Base-by-base conservation (phyloP, 2,329 filamentous ascomycete genomes). In the Alternaria tenuissima region DNA sequence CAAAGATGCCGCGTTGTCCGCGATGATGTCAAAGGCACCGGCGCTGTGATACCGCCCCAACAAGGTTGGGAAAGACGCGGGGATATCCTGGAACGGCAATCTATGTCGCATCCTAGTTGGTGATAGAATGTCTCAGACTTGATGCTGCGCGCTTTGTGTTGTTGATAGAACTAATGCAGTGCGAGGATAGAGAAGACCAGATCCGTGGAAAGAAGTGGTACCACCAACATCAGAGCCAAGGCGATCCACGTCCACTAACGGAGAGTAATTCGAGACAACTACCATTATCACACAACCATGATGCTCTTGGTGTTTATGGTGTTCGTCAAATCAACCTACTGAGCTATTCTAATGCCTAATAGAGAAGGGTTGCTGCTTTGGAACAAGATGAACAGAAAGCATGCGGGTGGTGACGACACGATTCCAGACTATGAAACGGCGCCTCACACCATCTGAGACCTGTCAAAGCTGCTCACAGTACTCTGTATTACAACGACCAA, bases 1-100 rank as follows among this genome's bases (percentile, higher is more conserved):
- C 26, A 22, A 38, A 46, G 34, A 43, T 52, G 46, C 46, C 44
- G 46, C 16, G 18, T 47, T 38, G 57, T 56, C 38, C 57, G 20
- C 34, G 41, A 59, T 55, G 57, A 59, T 59, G 57, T 55, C 57
- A 59, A 59, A 36, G 38, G 56, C 36, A 36, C 44, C 41, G 22
- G 28, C 16, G 56, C 51, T 34, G 43, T 43, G 12, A 48, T n/a
- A 30, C 51, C 26, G 38, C 22, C 38, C 38, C 26, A 36, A 34
- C 18, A 43, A 36, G 32, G 51, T 43, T 43, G 41, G 22, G 9
- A 26, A 20, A 18, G 39, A 32, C 11, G 20, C 26, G 16, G 39
- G 51, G 51, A 22, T 24, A 34, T 43, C 26, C 51, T 44, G 11
- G 51, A 24, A 20, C n/a, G 18, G 28, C 7, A 26, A 22, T 14